phyloP scores from a whole-genome alignment of 306 rosid genomes.

The Mimosa bimucronata region DNA sequence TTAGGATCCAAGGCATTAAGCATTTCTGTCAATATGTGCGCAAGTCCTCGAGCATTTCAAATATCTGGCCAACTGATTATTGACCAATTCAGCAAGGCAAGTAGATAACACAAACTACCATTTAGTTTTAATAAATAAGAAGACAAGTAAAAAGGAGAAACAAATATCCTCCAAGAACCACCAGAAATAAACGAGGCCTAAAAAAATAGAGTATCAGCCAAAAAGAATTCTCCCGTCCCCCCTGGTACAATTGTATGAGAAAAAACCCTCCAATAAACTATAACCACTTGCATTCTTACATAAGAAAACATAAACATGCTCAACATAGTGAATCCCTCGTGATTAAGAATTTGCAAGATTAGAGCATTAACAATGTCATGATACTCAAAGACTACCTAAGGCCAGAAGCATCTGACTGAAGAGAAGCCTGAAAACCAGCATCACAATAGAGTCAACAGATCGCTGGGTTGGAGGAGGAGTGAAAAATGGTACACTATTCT shows the following conservation, averaged over 20 bases:
- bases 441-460: slow-evolving; percentile 53
- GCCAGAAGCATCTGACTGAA: slow-evolving; percentile 83
- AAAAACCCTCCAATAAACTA: too few relatives aligned
- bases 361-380: slow-evolving; percentile 10
- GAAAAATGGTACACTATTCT: slow-evolving; percentile 80
- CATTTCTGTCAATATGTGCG: slow-evolving; percentile 89
- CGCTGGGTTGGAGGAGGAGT: slow-evolving; percentile 96
- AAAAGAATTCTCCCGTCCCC: too few relatives aligned
- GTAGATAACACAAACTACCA: slow-evolving; percentile 21
- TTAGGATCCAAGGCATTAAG: slow-evolving; percentile 82
- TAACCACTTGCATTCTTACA: not conserved
- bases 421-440: slow-evolving; percentile 86
- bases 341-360: not conserved
- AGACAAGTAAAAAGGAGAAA: too few relatives aligned
- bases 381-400: slow-evolving; percentile 65
- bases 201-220: too few relatives aligned
- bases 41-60: slow-evolving; percentile 79
- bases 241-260: too few relatives aligned
- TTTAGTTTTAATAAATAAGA: slow-evolving; percentile 11
- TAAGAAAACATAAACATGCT: not conserved
- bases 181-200: too few relatives aligned
- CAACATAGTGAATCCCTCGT: too few relatives aligned
- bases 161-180: too few relatives aligned
- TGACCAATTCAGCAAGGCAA: slow-evolving; percentile 31
- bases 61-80: slow-evolving; percentile 73